phyloP scores from a whole-genome alignment of 768 basidiomycete genomes.

The Dentipellis sp. region DNA sequence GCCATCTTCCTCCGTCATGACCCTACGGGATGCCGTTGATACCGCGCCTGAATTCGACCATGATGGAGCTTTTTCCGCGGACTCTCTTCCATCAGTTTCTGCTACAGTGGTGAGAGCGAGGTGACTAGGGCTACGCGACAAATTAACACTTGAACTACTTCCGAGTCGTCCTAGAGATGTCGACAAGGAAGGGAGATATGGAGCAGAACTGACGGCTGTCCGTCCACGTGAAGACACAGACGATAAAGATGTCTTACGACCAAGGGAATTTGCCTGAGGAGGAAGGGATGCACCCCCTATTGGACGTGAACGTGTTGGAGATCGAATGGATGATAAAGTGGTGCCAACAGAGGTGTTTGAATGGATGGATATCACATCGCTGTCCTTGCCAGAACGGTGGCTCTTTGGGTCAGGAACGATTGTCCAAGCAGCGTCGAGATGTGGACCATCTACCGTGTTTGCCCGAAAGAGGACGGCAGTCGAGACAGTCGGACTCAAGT shows the following conservation, averaged over 20 bases:
- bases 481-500: no score
- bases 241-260: slow-evolving; percentile 12
- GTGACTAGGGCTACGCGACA: slow-evolving; percentile 40
- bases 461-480: no score
- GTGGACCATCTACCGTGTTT: no score
- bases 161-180: slow-evolving; percentile 24
- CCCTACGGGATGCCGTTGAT: slow-evolving; percentile 4
- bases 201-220: slow-evolving; percentile 16
- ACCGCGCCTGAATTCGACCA: not conserved
- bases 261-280: slow-evolving; percentile 9
- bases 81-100: slow-evolving; percentile 31
- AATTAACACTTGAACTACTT: slow-evolving; percentile 39
- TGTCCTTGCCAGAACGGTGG: slow-evolving; percentile 4
- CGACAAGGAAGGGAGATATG: slow-evolving; percentile 22
- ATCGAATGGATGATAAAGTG: slow-evolving; percentile 9
- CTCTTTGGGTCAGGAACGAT: not conserved
- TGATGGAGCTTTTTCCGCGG: slow-evolving; percentile 3
- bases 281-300: slow-evolving; percentile 5
- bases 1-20: slow-evolving; percentile 24
- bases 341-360: slow-evolving; percentile 12
- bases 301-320: slow-evolving; percentile 7
- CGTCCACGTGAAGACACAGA: slow-evolving; percentile 16
- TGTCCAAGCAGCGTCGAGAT: slow-evolving; percentile 4
- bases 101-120: slow-evolving; percentile 41
- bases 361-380: slow-evolving; percentile 13